Base-by-base conservation (phyloP, 306 rosid species). In the Trifolium subterraneum region DNA sequence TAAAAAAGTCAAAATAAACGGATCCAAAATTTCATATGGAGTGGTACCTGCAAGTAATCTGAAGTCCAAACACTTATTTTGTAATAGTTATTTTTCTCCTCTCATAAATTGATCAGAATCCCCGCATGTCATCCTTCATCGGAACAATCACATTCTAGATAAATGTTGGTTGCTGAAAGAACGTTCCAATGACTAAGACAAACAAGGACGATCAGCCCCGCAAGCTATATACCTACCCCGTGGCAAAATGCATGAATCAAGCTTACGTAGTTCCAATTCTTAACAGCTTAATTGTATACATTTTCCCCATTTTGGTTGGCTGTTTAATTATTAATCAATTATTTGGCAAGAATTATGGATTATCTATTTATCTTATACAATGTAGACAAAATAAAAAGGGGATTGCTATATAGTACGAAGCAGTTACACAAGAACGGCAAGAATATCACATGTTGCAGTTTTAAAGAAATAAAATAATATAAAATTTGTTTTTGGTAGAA, bases 221-320 rank as follows among this genome's bases (percentile, higher is more conserved):
- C 41, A 3, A 29, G 33, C 33, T 51, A 18, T 35, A 31, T 15
- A 33, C 68, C 67, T 31, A 2, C 23, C 39, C 23, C 11, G 2
- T 41, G n/a, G 55, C 73, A 44, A 75, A 65, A 72, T 20, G 31
- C 75, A 52, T 36, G 65, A 74, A 69, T 50, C 77, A 42, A 42
- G 65, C 5, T 58, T 31, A 20, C 29, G 4, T 18, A 62, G 38
- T 27, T 39, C 10, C 59, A 38, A 70, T 52, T 65, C 22, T 71
- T 8, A 15, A 18, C 38, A 56, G 18, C 19, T 19, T 41, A 41
- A 41, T 10, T 18, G 10, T 41, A 5, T 41, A 19, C 13, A 80
- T 67, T 60, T 75, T 69, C 66, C 52, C 38, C 38, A 36, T 60
- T 74, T 74, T 33, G 67, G 68, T 52, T 60, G 42, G 64, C 75